phyloP scores from a whole-genome alignment of 441 rosid genomes.

The Pelargonium cotyledonis region DNA sequence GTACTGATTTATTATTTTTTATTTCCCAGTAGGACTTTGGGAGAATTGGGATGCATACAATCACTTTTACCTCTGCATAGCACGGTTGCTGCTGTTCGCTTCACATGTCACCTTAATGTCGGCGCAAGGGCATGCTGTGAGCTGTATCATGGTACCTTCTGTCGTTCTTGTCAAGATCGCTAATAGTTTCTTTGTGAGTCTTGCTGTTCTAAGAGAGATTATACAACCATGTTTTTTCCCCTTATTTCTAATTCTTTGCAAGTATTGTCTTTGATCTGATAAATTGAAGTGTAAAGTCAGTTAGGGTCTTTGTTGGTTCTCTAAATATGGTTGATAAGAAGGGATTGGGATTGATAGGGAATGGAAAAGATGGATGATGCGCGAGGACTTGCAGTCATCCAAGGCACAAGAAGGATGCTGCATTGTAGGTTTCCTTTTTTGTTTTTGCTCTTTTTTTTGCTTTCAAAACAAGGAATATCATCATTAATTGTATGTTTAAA shows the following conservation, averaged over 20 bases:
- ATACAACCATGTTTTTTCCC: neutral
- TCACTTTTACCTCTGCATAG: conserved; percentile 66
- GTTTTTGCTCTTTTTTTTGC: conserved; percentile 23
- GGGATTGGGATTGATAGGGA: conserved; percentile 78
- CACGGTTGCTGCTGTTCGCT: conserved; percentile 36
- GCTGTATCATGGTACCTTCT: conserved; percentile 94
- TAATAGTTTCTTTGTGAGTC: conserved; percentile 87
- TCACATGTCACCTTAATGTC: conserved; percentile 60
- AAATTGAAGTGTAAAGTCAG: conserved; percentile 18
- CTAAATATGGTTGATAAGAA: conserved; percentile 34
- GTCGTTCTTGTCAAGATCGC: conserved; percentile 93
- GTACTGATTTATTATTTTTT: neutral
- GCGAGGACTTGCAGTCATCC: conserved; percentile 64
- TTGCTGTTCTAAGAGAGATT: conserved; percentile 29
- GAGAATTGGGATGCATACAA: conserved; percentile 61
- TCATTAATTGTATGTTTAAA: conserved; percentile 7
- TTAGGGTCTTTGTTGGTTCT: conserved; percentile 19
- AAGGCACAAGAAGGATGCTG: conserved; percentile 53
- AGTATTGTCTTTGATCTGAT: conserved; percentile 13
- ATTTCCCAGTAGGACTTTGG: conserved; percentile 45
- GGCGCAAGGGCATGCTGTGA: conserved; percentile 76
- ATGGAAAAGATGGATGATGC: conserved; percentile 98
- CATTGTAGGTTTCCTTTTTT: conserved; percentile 61
- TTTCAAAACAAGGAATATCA: conserved; percentile 9
- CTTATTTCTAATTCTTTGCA: neutral